A percentile compares a stretch with the other conserved stretches of the same genome.
Evolutionary conservation across 1,284 basidiomycete genomes (phyloP).

Genomic region (Termitomyces sp.): DNA sequence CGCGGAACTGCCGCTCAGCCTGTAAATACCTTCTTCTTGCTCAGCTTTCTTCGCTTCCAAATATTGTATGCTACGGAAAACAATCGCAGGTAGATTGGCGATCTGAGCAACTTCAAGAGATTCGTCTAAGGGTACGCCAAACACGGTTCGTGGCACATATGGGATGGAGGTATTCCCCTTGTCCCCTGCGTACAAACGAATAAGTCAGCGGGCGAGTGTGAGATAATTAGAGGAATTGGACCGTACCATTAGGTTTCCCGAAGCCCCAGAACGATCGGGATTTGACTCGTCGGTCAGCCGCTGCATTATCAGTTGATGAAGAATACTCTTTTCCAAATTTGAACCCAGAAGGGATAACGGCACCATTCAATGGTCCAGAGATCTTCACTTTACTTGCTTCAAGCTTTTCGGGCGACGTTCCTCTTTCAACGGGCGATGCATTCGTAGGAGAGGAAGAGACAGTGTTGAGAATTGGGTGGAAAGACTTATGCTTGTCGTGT

Average conservation of each 20-base stretch:
- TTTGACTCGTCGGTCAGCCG: slow-evolving; percentile 74
- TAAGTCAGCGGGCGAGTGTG: background rate
- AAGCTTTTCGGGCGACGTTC: slow-evolving; percentile 55
- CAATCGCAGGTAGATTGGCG: slow-evolving; percentile 87
- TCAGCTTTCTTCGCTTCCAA: slow-evolving; percentile 88
- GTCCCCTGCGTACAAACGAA: slow-evolving; percentile 29
- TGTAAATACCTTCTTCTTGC: slow-evolving; percentile 96
- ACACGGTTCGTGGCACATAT: slow-evolving; percentile 70
- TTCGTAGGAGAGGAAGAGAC: slow-evolving; percentile 42
- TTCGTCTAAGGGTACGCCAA: slow-evolving; percentile 85
- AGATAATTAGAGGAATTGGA: background rate
- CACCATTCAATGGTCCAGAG: slow-evolving; percentile 83
- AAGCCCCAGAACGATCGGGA: slow-evolving; percentile 88
- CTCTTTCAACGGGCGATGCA: slow-evolving; percentile 41
- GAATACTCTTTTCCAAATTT: slow-evolving; percentile 75
- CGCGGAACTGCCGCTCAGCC: slow-evolving; percentile 87
- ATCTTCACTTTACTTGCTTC: slow-evolving; percentile 69
- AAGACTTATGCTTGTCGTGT: slow-evolving; percentile 48
- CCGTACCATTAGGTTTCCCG: slow-evolving; percentile 50
- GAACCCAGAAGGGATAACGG: slow-evolving; percentile 82
- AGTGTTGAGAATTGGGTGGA: slow-evolving; percentile 47
- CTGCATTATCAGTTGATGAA: slow-evolving; percentile 37
- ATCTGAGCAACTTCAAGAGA: slow-evolving; percentile 87
- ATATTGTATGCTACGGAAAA: slow-evolving; percentile 91
- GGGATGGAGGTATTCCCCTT: slow-evolving; percentile 34